Percentiles rank a stretch among this genome's conserved stretches.
Conservation (phyloP, 2,329 filamentous ascomycete genomes). For the Chaetomium strumarium region DNA sequence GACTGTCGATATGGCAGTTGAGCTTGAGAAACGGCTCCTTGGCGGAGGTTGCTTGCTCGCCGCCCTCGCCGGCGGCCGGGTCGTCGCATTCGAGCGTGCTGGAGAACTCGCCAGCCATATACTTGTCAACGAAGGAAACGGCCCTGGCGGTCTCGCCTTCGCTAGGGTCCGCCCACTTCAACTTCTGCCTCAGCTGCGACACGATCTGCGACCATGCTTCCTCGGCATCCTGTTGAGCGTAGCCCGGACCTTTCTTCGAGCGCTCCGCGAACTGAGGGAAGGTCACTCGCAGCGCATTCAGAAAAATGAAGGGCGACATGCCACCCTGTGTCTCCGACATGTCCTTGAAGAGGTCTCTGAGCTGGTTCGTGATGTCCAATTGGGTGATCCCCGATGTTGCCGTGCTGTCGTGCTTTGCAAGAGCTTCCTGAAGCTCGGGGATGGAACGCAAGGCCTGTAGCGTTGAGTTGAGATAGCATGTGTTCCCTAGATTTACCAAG, state of each 20-base stretch:
- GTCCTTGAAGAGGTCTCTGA: constrained; percentile 78
- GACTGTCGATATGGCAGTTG: constrained; percentile 86
- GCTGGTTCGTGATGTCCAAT: constrained; percentile 66
- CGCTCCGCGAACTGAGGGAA: constrained; percentile 94
- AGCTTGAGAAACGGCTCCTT: constrained; percentile 83
- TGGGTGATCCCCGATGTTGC: constrained; percentile 38
- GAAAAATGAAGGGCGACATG: constrained; percentile 77
- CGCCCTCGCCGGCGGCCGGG: constrained; percentile 63
- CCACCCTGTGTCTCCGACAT: constrained; percentile 86
- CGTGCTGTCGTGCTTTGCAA: constrained; percentile 58
- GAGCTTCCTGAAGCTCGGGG: constrained; percentile 79
- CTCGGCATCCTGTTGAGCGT: constrained; percentile 97
- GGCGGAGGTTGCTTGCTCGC: constrained; percentile 61
- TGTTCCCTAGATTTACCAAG: constrained; percentile 89
- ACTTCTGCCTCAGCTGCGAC: constrained; percentile 70
- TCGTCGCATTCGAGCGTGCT: constrained; percentile 81
- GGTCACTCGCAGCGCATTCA: constrained; percentile 68
- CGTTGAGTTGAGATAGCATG: constrained; percentile 96
- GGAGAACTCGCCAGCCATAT: constrained; percentile 77
- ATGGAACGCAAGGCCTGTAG: constrained; percentile 86
- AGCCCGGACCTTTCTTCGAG: constrained; percentile 74
- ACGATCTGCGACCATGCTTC: constrained; percentile 97
- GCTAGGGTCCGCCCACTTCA: constrained; percentile 56
- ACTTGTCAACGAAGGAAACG: constrained; percentile 77
- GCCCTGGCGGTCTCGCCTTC: constrained; percentile 39